Evolutionary conservation across 208 protist genomes (phyloP), one percentile per base, ranked within the genome.

Genomic region (Acanthamoeba healyi): DNA sequence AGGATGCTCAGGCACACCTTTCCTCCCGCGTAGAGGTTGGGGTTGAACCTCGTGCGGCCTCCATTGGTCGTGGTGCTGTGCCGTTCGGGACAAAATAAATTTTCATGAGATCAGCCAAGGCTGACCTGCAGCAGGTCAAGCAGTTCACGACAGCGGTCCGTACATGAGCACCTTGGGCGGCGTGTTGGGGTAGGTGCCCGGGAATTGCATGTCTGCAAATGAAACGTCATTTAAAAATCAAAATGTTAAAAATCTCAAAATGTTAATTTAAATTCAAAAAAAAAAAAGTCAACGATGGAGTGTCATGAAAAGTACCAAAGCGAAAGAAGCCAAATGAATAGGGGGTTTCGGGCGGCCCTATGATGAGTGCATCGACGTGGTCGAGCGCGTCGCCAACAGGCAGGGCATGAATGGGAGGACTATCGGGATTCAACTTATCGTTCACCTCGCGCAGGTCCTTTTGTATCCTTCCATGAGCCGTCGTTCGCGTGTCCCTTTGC

Each of bases 1-100:
- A 95, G 54, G n/a, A 95, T 93, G 65, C 74, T 92, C 26, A 95
- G 46, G 84, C 94, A 95, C n/a, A 95, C 94, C 94, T 95, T 95
- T 7, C 93, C 93, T 14, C 58, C 63, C 26, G 93, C 84, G 67
- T 95, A 95, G 9, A 95, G 36, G 63, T 95, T 95, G 17, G 94
- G 94, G 36, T 95, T 95, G 46, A 95, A 94, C 12, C 94, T n/a
- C 0, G 84, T 86, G 19, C 94, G 38, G 4, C 94, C 79, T 10
- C 91, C 87, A 58, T 94, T 89, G 54, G 94, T 95, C 5, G 94
- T 95, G 44, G 74, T 89, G 49, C 92, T 94, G 40, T n/a, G n/a
- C n/a, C n/a, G n/a, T n/a, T n/a, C n/a, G n/a, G n/a, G n/a, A n/a
- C n/a, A n/a, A n/a, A n/a, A n/a, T n/a, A n/a, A n/a, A n/a, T n/a